A percentile compares a stretch with the other conserved stretches of the same genome.
Evolutionary conservation across 2,329 filamentous ascomycete genomes (phyloP).

Genomic region (Neobulgaria alba): DNA sequence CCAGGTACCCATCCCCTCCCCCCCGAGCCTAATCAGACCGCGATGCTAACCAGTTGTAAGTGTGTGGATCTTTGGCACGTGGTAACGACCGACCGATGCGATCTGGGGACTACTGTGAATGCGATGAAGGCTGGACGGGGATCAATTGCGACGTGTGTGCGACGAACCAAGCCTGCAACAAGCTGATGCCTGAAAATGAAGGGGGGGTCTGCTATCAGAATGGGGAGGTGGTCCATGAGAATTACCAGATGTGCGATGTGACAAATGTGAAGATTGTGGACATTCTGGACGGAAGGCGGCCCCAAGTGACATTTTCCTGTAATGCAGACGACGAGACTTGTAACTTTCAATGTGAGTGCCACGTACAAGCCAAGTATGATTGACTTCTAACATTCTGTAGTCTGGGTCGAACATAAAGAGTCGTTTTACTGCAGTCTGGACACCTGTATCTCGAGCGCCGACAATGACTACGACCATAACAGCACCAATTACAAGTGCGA

Average conservation of each 20-base stretch:
- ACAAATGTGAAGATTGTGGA: constrained; percentile 91
- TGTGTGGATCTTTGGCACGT: constrained; percentile 81
- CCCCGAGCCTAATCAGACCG: too few species aligned
- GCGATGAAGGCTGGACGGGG: constrained; percentile 87
- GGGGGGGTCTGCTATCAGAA: constrained; percentile 88
- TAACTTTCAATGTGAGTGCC: constrained; percentile 79
- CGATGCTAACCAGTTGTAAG: constrained; percentile 30
- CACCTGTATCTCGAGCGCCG: constrained; percentile 65
- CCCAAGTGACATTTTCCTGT: constrained; percentile 92
- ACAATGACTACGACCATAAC: constrained; percentile 64
- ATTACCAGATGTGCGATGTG: constrained; percentile 96
- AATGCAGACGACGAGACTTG: constrained; percentile 66
- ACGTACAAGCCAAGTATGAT: not conserved
- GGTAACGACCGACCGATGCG: constrained; percentile 72
- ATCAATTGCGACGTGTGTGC: constrained; percentile 98
- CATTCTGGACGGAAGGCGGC: constrained; percentile 73
- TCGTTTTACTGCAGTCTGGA: constrained; percentile 93
- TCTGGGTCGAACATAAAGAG: constrained; percentile 90
- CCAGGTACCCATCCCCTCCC: constrained; percentile 54
- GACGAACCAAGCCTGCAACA: constrained; percentile 72
- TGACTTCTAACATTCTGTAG: constrained; percentile 34
- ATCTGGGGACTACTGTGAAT: constrained; percentile 64
- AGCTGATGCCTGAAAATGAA: constrained; percentile 73
- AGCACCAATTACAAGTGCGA: constrained; percentile 79
- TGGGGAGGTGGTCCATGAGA: constrained; percentile 83